Base-by-base conservation (phyloP, 768 basidiomycete genomes). In the Holtermanniella nyarrowii region DNA sequence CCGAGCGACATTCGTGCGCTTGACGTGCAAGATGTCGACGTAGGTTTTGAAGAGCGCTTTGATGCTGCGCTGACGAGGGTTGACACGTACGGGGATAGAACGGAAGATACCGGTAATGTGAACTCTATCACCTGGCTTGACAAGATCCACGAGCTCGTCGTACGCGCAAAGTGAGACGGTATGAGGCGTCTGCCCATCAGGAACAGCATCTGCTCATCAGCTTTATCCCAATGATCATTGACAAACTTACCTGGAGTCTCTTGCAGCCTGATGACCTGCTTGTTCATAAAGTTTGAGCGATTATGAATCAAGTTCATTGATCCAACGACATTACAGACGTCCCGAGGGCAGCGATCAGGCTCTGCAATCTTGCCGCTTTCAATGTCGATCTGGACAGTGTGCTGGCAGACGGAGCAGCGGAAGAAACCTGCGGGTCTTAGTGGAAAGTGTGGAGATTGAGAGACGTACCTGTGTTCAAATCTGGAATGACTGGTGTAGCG, bases 31-130 rank as follows among this genome's bases (percentile, higher is more conserved):
- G 20, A 95, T 87, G 70, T 99, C 95, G 45, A 99, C 73, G 72
- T 87, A 97, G 1, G 93, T 97, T 77, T 93, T 93, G 80, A 97
- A 99, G 40, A 99, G 77, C 58, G 87, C 86, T 73, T 93, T 95
- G 74, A 97, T 80, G 18, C 83, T 84, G 49, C 93, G 76, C 66
- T 91, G 86, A 10, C 88, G 79, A 4, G 91, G 87, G 66, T 96
- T 96, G 46, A 90, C 84, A 26, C 95, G 79, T n/a, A 95, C 90
- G 0, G 91, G 89, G 5, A 95, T 82, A 55, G 89, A 89, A 50
- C 95, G 78, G 77, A 88, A 97, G 61, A 99, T 90, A 42, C 93
- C 95, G 12, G 85, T 87, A 40, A 97, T 82, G 48, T 84, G 74
- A 26, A 99, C 76, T 11, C 95, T 78, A 70, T 97, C 95, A 63